These are phyloP conservation scores for Serendipita sp. DNA, from an alignment of 768 basidiomycete species.

Conservation along the genomic window DNA sequence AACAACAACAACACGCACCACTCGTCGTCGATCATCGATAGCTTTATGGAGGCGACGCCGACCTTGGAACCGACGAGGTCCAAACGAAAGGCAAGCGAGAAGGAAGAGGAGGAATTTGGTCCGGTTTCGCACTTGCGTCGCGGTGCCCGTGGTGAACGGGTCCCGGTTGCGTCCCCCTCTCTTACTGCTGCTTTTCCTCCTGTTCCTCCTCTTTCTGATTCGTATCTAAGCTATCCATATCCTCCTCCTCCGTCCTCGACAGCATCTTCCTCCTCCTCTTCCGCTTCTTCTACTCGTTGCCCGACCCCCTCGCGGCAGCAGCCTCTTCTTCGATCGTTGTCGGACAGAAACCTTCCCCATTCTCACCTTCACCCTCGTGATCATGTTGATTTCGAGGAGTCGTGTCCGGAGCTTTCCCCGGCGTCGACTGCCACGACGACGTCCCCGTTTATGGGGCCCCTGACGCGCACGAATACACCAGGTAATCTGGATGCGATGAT, in stretches of 20 bases:
- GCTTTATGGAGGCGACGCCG: neutral
- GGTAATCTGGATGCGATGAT: neutral
- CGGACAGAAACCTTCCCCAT: neutral
- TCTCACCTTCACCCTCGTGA: too few species aligned
- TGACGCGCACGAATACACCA: neutral
- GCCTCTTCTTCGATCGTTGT: neutral
- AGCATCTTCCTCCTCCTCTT: too few species aligned
- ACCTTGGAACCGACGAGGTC: conserved; percentile 1
- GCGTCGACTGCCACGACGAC: neutral
- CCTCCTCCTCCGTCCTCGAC: too few species aligned
- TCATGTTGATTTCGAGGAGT: neutral
- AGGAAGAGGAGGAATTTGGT: neutral
- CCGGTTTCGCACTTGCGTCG: neutral
- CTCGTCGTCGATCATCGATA: too few species aligned
- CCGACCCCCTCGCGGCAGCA: neutral
- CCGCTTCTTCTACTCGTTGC: neutral
- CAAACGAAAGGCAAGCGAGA: conserved; percentile 3
- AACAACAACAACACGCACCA: too few species aligned
- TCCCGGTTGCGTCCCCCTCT: neutral
- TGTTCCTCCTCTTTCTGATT: neutral
- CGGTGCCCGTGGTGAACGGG: neutral
- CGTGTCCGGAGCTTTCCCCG: neutral
- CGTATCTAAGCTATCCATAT: too few species aligned
- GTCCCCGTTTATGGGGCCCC: neutral
- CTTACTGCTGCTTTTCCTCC: too few species aligned